phyloP scores from a whole-genome alignment of 371 early-diverging fungal genomes.

The Mucor velutinosus region DNA sequence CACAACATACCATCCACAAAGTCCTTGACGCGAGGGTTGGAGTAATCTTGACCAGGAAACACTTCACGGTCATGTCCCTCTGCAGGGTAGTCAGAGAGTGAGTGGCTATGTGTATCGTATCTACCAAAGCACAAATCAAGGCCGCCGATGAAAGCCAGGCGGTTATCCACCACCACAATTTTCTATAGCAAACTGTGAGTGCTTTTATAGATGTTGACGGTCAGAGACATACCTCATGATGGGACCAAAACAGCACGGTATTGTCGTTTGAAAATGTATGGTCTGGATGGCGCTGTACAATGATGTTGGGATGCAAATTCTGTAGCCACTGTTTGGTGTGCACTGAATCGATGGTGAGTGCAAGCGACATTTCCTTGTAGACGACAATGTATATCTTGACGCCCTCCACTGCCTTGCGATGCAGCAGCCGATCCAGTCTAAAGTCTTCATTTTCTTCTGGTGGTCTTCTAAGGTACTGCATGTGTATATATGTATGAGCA shows the following conservation, averaged over 20 bases:
- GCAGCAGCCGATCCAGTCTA: slow-evolving; percentile 81
- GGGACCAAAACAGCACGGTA: slow-evolving; percentile 81
- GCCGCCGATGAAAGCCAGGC: slow-evolving; percentile 89
- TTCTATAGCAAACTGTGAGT: slow-evolving; percentile 56
- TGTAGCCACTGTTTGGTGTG: slow-evolving; percentile 84
- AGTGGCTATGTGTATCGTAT: slow-evolving; percentile 84
- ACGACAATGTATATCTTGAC: slow-evolving; percentile 89
- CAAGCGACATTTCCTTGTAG: slow-evolving; percentile 87
- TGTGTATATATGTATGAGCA: too few relatives aligned
- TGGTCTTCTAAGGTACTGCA: slow-evolving; percentile 78
- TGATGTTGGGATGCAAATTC: slow-evolving; percentile 79
- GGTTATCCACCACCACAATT: slow-evolving; percentile 83
- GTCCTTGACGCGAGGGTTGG: slow-evolving; percentile 91
- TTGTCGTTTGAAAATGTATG: slow-evolving; percentile 52
- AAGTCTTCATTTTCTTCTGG: slow-evolving; percentile 73
- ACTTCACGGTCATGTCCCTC: slow-evolving; percentile 47
- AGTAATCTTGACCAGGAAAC: slow-evolving; percentile 90
- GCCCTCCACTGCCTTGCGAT: slow-evolving; percentile 85
- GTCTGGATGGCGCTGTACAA: slow-evolving; percentile 38
- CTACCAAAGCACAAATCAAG: slow-evolving; percentile 91
- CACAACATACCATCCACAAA: slow-evolving; percentile 65
- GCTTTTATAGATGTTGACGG: background rate
- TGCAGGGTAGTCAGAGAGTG: slow-evolving; percentile 72
- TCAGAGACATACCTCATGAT: slow-evolving; percentile 49
- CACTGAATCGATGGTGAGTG: slow-evolving; percentile 78